Base-by-base conservation (phyloP, 2,329 filamentous ascomycete species). In the Phialocephala subalpina region DNA sequence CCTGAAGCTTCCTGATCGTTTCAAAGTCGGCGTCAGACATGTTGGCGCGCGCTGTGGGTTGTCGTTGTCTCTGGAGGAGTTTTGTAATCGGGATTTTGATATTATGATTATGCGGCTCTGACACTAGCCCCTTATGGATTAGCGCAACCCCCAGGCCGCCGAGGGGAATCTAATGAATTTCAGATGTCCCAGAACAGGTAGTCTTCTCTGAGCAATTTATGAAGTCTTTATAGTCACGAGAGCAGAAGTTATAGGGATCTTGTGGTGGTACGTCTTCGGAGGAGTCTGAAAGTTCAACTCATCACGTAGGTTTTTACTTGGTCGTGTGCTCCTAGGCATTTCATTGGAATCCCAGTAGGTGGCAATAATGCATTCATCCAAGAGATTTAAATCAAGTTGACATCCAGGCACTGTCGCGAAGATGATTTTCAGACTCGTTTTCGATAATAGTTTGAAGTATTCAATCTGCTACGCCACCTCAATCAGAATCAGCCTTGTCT, bases 1-100 rank as follows among this genome's bases (percentile, higher is more conserved):
- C 90, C 85, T 97, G 94, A 78, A 95, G 90, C 84, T 90, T 91
- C 82, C 90, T 90, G 80, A 97, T 92, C 76, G 90, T 87, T 78
- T 96, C 92, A 81, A 97, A 96, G 81, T 97, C 93, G 80, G 92
- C 90, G 83, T 90, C 87, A 81, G 87, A 89, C 87, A 90, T 90
- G 73, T 64, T 67, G 62, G 57, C 58, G 60, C 36, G 58, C 60
- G 60, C 45, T 52, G 36, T 38, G 7, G 22, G 27, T 62, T 64
- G 62, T 33, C 40, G 66, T 58, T 65, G 60, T 64, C 56, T 65
- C 25, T 36, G 25, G 40, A 6, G 4, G 35, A 29, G 40, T 52
- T 60, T 60, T 40, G 18, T 58, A 55, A 64, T 27, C 27, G 53
- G 22, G 27, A 59, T 38, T 47, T 53, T 59, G 56, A 45, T 47